These are phyloP conservation scores for Macrocystidia cucumis DNA, from an alignment of 1,284 basidiomycete species.

Conservation along the genomic window DNA sequence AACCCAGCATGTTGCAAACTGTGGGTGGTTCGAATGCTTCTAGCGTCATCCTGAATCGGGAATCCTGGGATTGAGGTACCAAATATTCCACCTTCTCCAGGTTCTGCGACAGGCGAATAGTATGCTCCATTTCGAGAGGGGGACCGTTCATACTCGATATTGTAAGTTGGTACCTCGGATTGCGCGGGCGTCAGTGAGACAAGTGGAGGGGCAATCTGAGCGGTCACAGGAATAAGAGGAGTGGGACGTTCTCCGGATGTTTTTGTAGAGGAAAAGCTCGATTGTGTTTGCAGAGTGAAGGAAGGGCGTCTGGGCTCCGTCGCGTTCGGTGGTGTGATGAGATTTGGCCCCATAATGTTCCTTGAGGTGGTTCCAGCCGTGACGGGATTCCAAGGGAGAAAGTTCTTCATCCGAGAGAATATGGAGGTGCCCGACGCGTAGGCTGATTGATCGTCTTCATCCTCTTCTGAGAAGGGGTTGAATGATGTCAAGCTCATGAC, in stretches of 20 bases:
- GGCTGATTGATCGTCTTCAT: conserved; percentile 77
- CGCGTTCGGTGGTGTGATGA: conserved; percentile 17
- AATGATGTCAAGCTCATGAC: conserved; percentile 68
- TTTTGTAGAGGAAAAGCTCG: conserved; percentile 37
- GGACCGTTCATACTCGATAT: conserved; percentile 52
- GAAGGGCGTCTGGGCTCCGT: conserved; percentile 53
- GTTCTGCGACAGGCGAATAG: conserved; percentile 44
- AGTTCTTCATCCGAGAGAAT: conserved; percentile 71
- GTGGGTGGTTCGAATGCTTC: conserved; percentile 66
- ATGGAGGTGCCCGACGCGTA: conserved; percentile 73
- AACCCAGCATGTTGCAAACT: conserved; percentile 71
- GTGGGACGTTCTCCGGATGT: conserved; percentile 44
- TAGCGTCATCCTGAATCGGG: conserved; percentile 74
- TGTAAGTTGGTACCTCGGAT: conserved; percentile 64
- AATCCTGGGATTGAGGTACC: conserved; percentile 78
- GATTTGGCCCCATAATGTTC: conserved; percentile 15
- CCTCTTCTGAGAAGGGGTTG: conserved; percentile 82
- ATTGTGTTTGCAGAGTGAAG: conserved; percentile 31
- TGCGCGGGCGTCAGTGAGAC: conserved; percentile 78
- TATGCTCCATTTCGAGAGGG: conserved; percentile 43
- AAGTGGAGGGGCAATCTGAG: conserved; percentile 66
- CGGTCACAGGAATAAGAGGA: conserved; percentile 44
- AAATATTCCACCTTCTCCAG: conserved; percentile 49
- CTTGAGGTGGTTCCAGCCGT: conserved; percentile 19
- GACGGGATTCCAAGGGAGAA: conserved; percentile 38